Conservation (phyloP, 129 eudicot genomes). For the Apium graveolens region DNA sequence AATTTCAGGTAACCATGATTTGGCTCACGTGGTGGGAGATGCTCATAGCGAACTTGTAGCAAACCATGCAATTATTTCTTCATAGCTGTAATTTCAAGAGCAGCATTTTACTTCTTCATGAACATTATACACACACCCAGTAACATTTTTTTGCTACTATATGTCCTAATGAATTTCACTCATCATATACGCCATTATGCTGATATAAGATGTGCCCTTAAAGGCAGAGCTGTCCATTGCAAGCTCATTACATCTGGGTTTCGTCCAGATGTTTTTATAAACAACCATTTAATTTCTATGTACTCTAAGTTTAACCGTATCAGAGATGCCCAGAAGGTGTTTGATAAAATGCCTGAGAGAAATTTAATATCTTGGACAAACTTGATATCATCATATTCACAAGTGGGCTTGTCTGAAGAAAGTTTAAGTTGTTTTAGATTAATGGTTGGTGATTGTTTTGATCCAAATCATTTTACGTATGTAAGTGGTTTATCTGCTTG, state of each 20-base stretch:
- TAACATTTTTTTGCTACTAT: not conserved
- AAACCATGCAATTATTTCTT: too few relatives aligned
- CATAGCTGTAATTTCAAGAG: not conserved
- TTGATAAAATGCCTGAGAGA: constrained; percentile 55
- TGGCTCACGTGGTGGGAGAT: too few relatives aligned
- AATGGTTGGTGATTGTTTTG: constrained; percentile 43
- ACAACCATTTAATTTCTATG: constrained; percentile 60
- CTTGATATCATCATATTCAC: constrained; percentile 45
- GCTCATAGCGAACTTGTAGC: too few relatives aligned
- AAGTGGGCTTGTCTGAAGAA: constrained; percentile 31
- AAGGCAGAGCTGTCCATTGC: constrained; percentile 49
- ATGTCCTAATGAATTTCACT: constrained; percentile 34
- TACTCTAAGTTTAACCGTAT: constrained; percentile 32
- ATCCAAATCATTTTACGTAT: constrained; percentile 48
- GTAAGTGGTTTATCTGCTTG: constrained; percentile 58
- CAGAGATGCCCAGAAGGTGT: constrained; percentile 45
- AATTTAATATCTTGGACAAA: constrained; percentile 65
- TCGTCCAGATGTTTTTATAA: constrained; percentile 38
- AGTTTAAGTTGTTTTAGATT: constrained; percentile 37
- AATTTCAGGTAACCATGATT: too few relatives aligned
- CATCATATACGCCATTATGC: constrained; percentile 40
- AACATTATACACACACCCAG: not conserved
- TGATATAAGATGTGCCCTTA: constrained; percentile 21
- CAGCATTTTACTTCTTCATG: not conserved
- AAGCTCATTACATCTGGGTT: constrained; percentile 35